Evolutionary conservation across 169 alveolate species (phyloP), one percentile per base, ranked within the genome.

Genomic region (Plasmodium fragile): DNA sequence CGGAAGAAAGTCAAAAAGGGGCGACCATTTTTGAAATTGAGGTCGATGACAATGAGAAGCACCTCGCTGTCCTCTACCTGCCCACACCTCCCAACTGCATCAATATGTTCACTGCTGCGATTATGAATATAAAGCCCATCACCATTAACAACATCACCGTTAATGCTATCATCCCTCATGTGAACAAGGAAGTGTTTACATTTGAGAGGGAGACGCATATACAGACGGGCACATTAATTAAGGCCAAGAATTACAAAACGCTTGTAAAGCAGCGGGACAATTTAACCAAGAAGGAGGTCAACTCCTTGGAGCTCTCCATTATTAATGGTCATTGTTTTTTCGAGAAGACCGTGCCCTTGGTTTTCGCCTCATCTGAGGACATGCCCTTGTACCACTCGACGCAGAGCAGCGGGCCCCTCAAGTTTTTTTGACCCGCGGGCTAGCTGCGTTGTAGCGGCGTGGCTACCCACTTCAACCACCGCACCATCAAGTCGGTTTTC

Each of bases 101-200:
- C 22, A 79, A 53, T 65, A 43, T 34, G n/a, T 49, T 89, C 34
- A 89, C 94, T 4, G 43, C 79, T 22, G 94, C 94, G 7, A 39
- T 89, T 16, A 10, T 89, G 53, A 89, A 89, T 52, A 69, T 89
- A 8, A 89, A 89, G n/a, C 94, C 94, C 7, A 55, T 89, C 30
- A 41, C 87, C 10, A 89, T 89, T 13, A 89, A 89, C 65, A 89
- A 89, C 81, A 41, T 78, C n/a, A 80, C 82, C 4, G 91, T 89
- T 36, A 89, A 45, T 78, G 90, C 94, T 6, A 80, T 89, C 11
- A 89, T 89, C 49, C 94, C 94, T 8, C 91, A 89, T 89, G 94
- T 89, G 5, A 55, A 49, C 45, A 89, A 72, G 39, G 89, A 77
- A 16, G 32, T 72, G 11, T 89, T 89, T 25, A 69, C 65, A 22